Evolutionary conservation across 768 basidiomycete species (phyloP).

Genomic region (Cytidiella melzeri): DNA sequence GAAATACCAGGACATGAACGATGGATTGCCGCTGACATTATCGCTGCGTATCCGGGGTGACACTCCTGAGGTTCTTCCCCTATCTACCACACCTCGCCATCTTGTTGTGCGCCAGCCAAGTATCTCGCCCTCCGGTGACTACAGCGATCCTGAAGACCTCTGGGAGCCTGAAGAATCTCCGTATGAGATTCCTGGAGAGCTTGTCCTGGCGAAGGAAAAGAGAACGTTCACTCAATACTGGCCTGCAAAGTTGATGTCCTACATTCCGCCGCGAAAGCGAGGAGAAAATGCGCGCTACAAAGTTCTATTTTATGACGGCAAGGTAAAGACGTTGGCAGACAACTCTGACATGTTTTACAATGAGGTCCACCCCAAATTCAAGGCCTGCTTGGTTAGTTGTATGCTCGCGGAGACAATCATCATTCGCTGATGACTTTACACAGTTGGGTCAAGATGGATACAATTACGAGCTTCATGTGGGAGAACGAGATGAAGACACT

Average conservation of each 20-base stretch:
- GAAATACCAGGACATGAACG: conserved; percentile 36
- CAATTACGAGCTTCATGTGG: conserved; percentile 30
- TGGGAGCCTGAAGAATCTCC: conserved; percentile 34
- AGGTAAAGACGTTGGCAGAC: conserved; percentile 34
- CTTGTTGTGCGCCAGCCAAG: conserved; percentile 6
- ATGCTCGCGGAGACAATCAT: not conserved
- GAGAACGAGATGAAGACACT: conserved; percentile 22
- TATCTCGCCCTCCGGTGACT: not conserved
- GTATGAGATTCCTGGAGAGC: conserved; percentile 62
- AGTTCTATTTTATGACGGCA: conserved; percentile 55
- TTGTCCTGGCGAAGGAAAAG: conserved; percentile 47
- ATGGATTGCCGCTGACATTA: conserved; percentile 41
- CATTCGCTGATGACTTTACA: conserved; percentile 1
- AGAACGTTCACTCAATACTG: conserved; percentile 41
- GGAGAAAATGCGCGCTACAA: conserved; percentile 41
- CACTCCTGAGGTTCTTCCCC: conserved; percentile 5
- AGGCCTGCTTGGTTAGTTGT: conserved; percentile 45
- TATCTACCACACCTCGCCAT: conserved; percentile 4
- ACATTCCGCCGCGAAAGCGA: conserved; percentile 37
- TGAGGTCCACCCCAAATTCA: conserved; percentile 54
- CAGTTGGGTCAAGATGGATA: conserved; percentile 57
- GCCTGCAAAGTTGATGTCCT: conserved; percentile 58
- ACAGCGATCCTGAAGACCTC: not conserved
- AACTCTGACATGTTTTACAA: conserved; percentile 48
- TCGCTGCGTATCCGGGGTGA: conserved; percentile 12